Conservation (phyloP, 2,329 filamentous ascomycete genomes). For the Aspergillus ochraceus region DNA sequence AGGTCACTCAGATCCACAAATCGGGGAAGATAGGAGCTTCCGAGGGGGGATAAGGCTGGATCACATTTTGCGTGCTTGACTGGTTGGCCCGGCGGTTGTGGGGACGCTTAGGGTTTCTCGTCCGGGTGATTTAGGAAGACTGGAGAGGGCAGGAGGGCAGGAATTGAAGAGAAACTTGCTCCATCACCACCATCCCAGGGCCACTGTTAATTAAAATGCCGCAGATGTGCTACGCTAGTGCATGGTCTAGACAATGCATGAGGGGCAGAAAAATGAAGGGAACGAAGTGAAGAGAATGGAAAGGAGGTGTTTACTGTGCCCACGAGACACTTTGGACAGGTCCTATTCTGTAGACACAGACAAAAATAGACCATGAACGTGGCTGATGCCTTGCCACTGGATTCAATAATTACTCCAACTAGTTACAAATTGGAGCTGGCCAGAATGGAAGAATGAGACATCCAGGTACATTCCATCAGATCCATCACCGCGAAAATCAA, state of each 20-base stretch:
- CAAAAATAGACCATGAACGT: too few species aligned
- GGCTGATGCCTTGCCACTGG: neutral
- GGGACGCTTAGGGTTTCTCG: conserved; percentile 7
- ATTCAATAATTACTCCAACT: neutral
- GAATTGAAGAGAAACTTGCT: conserved; percentile 1
- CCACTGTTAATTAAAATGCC: conserved; percentile 11
- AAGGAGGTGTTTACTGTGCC: neutral
- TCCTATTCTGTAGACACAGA: neutral
- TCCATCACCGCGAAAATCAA: neutral
- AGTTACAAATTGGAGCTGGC: too few species aligned
- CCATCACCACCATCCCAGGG: neutral
- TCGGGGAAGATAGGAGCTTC: conserved; percentile 11
- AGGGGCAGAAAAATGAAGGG: neutral
- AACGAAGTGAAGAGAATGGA: neutral
- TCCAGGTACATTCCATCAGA: neutral
- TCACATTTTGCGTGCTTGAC: conserved; percentile 7
- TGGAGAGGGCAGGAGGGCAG: neutral
- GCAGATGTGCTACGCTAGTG: conserved; percentile 4
- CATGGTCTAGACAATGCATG: conserved; percentile 1
- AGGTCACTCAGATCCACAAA: conserved; percentile 2
- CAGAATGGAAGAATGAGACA: neutral
- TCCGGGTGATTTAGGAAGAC: conserved; percentile 18
- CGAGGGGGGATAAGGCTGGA: conserved; percentile 1
- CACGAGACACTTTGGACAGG: neutral
- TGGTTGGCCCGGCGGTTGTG: conserved; percentile 6